These are phyloP conservation scores for Discostella stelligeroides DNA, from an alignment of 108 stramenopile genomes.

Conservation along the genomic window DNA sequence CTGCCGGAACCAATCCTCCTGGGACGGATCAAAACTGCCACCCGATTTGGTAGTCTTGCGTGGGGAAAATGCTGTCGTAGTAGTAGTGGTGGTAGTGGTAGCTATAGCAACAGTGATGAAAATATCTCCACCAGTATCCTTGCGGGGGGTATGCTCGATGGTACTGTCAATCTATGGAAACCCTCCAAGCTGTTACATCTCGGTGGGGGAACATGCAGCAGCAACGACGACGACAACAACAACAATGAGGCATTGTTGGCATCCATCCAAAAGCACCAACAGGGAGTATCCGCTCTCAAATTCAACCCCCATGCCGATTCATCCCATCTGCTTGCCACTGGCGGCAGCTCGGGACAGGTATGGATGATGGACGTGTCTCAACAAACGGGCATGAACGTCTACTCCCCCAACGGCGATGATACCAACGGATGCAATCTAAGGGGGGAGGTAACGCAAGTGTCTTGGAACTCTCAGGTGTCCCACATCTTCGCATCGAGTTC, in stretches of 20 bases:
- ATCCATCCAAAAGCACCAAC: conserved; percentile 48
- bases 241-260: conserved; percentile 38
- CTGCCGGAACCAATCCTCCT: conserved; percentile 52
- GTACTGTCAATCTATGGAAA: conserved; percentile 92
- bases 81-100: conserved; percentile 1
- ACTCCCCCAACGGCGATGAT: conserved; percentile 21
- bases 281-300: conserved; percentile 79
- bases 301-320: conserved; percentile 87
- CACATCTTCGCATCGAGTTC: conserved; percentile 94
- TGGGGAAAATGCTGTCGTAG: conserved; percentile 52
- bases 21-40: conserved; percentile 78
- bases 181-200: conserved; percentile 60
- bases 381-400: conserved; percentile 7
- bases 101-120: too few relatives aligned
- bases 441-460: conserved; percentile 84
- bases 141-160: conserved; percentile 97
- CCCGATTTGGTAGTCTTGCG: conserved; percentile 64
- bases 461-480: conserved; percentile 96
- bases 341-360: conserved; percentile 82
- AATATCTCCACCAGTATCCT: conserved; percentile 75
- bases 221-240: too few relatives aligned
- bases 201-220: conserved; percentile 21
- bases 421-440: conserved; percentile 53
- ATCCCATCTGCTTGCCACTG: conserved; percentile 77
- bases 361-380: conserved; percentile 46